Percentiles rank a stretch among this genome's conserved stretches.
Conservation (phyloP, 2,329 filamentous ascomycete genomes). For the Drechslera avenae region DNA sequence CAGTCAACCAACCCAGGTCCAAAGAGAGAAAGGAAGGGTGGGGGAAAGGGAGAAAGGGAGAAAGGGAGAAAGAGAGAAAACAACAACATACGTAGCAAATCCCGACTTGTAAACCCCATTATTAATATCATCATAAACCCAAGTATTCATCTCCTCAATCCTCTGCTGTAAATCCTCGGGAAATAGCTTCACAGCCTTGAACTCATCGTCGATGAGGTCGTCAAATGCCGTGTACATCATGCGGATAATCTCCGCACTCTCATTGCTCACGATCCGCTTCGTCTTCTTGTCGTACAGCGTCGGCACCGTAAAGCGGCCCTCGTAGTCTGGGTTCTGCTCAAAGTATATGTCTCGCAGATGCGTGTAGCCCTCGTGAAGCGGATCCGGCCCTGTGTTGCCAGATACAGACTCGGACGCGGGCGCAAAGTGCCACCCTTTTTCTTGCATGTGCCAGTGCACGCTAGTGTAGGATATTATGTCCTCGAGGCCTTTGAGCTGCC, state of each 20-base stretch:
- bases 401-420: slow-evolving; percentile 65
- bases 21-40: too few relatives aligned
- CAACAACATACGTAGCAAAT: slow-evolving; percentile 54
- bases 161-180: slow-evolving; percentile 51
- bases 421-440: slow-evolving; percentile 81
- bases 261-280: slow-evolving; percentile 84
- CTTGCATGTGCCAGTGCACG: slow-evolving; percentile 91
- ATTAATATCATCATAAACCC: slow-evolving; percentile 60
- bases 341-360: slow-evolving; percentile 83
- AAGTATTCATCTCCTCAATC: slow-evolving; percentile 58
- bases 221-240: slow-evolving; percentile 89
- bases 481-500: slow-evolving; percentile 90
- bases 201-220: slow-evolving; percentile 52
- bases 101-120: slow-evolving; percentile 60
- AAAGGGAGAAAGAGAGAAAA: not conserved
- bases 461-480: slow-evolving; percentile 77
- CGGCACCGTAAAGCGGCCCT: slow-evolving; percentile 84
- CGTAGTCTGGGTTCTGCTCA: slow-evolving; percentile 70
- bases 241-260: slow-evolving; percentile 89
- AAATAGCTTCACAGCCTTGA: slow-evolving; percentile 52
- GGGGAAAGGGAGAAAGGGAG: not conserved
- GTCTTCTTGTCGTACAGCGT: slow-evolving; percentile 80
- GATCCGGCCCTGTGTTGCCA: slow-evolving; percentile 63
- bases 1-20: too few relatives aligned
- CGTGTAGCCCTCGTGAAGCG: slow-evolving; percentile 70